Evolutionary conservation across 108 stramenopile species (phyloP), one percentile per base, ranked within the genome.

Genomic region (Conticribra weissflogii): DNA sequence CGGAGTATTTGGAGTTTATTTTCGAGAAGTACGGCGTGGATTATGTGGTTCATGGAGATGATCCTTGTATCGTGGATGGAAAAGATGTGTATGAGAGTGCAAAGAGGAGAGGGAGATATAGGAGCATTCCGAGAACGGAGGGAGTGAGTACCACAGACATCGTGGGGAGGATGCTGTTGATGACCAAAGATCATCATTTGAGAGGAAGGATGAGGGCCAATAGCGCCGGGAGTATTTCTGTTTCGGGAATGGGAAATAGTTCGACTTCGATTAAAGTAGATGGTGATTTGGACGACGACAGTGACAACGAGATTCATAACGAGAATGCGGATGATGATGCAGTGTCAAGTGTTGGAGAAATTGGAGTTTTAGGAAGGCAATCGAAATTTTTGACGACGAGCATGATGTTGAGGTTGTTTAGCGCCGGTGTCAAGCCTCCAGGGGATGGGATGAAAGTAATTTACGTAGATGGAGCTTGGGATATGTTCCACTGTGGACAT

Each of bases 61-160:
- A 99, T 78, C 98, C 99, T 2, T 99, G 99, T 78, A 96, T 98
- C 61, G 92, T 92, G 12, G 90, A 96, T 72, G 96, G 93, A 7
- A 91, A 91, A 76, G 93, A 96, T 78, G 96, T 94, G 21, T 94
- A 96, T 67, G 91, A 74, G 47, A 65, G 83, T 24, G 95, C 95
- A 24, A 96, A 96, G 76, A 66, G 67, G 58, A 65, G 86, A 48
- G 92, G 91, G 19, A 83, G 70, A 74, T 93, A 91, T 70, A 77
- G 86, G 45, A 89, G 81, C 44, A 98, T 99, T 70, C 97, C 98
- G 19, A 78, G 99, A n/a, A 99, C 99, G 17, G 99, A 99, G 74
- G 99, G 99, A 12, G 97, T 99, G 29, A 95, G 93, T 29, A 99
- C 99, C 0, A 99, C 98, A 0, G 99, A 99, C 68, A 96, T 99